Base-by-base conservation (phyloP, 2,329 filamentous ascomycete species). In the Metarhizium anisopliae region DNA sequence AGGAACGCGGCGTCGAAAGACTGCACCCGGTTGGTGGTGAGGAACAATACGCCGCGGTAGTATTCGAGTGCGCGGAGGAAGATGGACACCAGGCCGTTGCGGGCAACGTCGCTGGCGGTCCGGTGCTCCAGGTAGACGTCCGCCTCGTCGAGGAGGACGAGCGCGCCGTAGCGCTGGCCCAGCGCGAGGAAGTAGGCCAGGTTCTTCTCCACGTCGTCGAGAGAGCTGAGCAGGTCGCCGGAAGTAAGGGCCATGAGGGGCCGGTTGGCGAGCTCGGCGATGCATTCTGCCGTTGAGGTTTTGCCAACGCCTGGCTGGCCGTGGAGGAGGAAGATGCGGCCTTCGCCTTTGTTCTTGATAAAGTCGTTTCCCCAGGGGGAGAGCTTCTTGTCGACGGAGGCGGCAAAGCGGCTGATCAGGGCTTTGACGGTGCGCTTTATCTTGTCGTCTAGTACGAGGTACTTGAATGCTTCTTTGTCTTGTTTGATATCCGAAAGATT, bases 91-190 rank as follows among this genome's bases (percentile, higher is more conserved):
- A 79, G 68, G 0, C 72, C 74, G 63, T 79, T 79, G 56, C 75
- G 74, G 25, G 64, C 66, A 51, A 78, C 71, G 61, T 79, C 74
- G 32, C 62, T 66, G 25, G 70, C 62, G 2, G 68, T 67, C 2
- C 81, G 78, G 53, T 74, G 67, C 65, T 83, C 79, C 8, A 85
- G 75, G 66, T 81, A 84, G 18, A 83, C 79, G 55, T 84, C 82
- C 2, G 79, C 80, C 65, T 85, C 81, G 62, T 84, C 81, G 4
- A 84, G 71, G 2, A 84, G 72, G 6, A 82, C 72, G 6, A 83
- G 72, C 42, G 74, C 79, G 18, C 72, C 74, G 66, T 75, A 81
- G 7, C 73, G 74, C 64, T 76, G 74, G 45, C 70, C 78, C 4
- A 80, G 70, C 45, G 74, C 64, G 10, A 81, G 69, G 66, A 77